A percentile compares a stretch with the other conserved stretches of the same genome.
Conservation (phyloP, 2,329 filamentous ascomycete genomes). For the Coniochaeta sp. region DNA sequence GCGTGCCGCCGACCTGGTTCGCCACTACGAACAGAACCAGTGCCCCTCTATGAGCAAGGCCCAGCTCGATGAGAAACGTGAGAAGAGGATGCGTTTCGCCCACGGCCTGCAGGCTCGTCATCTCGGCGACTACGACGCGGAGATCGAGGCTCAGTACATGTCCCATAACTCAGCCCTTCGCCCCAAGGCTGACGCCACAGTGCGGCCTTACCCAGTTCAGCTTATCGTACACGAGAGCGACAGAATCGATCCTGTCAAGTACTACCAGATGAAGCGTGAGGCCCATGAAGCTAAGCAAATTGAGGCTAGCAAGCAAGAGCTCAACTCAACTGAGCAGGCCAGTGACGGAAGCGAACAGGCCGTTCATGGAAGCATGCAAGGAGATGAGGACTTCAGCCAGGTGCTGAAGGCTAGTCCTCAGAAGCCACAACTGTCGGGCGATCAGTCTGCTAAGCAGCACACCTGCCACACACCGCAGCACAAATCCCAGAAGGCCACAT, state of each 20-base stretch:
- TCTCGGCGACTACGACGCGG: not conserved
- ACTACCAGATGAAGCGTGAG: not conserved
- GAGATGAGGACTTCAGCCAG: no score
- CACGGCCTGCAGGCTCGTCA: not conserved
- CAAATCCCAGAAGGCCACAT: not conserved
- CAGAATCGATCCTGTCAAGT: not conserved
- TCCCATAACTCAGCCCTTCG: not conserved
- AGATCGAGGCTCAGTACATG: not conserved
- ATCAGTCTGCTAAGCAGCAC: not conserved
- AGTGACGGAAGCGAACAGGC: no score
- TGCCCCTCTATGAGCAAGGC: not conserved
- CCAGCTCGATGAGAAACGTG: not conserved
- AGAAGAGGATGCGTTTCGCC: not conserved
- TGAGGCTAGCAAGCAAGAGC: no score
- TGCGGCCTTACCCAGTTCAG: not conserved
- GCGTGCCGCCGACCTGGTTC: not conserved
- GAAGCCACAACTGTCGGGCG: not conserved
- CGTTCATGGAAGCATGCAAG: no score
- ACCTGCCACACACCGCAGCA: not conserved
- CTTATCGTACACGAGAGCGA: not conserved
- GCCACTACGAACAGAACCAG: not conserved
- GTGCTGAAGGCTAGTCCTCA: not conserved
- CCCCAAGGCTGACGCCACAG: not conserved
- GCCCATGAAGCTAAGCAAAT: not conserved
- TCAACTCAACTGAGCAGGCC: not conserved